Evolutionary conservation across 2,329 filamentous ascomycete genomes (phyloP).

Genomic region (Colletotrichum sp.): DNA sequence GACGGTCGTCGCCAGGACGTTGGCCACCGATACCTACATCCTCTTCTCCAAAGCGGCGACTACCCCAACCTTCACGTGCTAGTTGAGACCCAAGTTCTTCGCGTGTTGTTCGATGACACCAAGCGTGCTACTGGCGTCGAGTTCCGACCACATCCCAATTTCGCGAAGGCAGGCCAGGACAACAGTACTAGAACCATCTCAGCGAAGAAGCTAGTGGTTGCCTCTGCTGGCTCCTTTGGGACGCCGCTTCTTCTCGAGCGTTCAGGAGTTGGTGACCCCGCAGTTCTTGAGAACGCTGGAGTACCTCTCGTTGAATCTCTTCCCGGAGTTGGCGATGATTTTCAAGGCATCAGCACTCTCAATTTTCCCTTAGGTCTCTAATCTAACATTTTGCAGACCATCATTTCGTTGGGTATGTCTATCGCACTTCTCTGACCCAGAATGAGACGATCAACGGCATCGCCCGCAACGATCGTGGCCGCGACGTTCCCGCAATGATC

Average conservation of each 20-base stretch:
- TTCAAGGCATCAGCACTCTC: background rate
- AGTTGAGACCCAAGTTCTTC: background rate
- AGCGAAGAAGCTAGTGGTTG: background rate
- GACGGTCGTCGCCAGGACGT: slow-evolving; percentile 48
- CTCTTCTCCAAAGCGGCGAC: slow-evolving; percentile 26
- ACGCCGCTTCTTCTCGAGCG: background rate
- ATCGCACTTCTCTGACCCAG: slow-evolving; percentile 40
- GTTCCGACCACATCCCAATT: background rate
- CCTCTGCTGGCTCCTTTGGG: background rate
- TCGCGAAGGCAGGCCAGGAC: background rate
- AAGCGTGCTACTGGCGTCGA: background rate
- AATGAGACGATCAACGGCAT: slow-evolving; percentile 56
- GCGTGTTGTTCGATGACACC: background rate
- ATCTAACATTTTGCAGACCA: background rate
- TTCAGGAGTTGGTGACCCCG: background rate
- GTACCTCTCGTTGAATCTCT: background rate
- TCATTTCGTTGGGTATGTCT: slow-evolving; percentile 54
- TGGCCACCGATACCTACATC: slow-evolving; percentile 30
- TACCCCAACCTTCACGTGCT: slow-evolving; percentile 33
- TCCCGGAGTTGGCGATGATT: background rate
- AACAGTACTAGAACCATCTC: background rate
- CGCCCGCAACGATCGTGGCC: slow-evolving; percentile 45
- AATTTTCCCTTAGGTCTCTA: too few species aligned
- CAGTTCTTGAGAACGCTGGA: background rate
- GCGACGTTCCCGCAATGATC: slow-evolving; percentile 19